Percentiles rank a stretch among this genome's conserved stretches.
Evolutionary conservation across 2,329 filamentous ascomycete species (phyloP).

Genomic region (Colletotrichum abscissum): DNA sequence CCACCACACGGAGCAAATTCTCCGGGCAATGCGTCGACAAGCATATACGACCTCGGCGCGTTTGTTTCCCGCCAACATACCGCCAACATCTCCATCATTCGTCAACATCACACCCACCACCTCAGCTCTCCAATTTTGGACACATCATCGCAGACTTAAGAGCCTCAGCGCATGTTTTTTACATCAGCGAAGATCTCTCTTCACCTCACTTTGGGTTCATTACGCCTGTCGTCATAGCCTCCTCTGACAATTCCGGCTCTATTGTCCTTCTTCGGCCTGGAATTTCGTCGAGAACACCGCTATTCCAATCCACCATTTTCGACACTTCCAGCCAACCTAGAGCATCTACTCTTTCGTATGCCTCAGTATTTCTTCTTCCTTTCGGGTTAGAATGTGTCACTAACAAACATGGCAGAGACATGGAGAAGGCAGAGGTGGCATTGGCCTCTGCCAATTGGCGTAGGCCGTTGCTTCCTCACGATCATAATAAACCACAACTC

Average conservation of each 20-base stretch:
- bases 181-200: constrained; percentile 25
- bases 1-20: too few relatives aligned
- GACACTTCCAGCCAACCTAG: not conserved
- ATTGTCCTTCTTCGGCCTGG: not conserved
- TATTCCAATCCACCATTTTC: not conserved
- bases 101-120: constrained; percentile 12
- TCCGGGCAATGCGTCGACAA: not conserved
- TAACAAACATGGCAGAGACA: not conserved
- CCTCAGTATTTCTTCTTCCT: not conserved
- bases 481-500: not conserved
- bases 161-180: constrained; percentile 28
- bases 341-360: not conserved
- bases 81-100: not conserved
- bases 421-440: constrained; percentile 9
- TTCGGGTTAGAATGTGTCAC: not conserved
- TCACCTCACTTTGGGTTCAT: not conserved
- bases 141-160: constrained; percentile 28
- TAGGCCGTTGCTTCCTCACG: not conserved
- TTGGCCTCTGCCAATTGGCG: constrained; percentile 21
- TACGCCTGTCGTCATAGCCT: not conserved
- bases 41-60: not conserved
- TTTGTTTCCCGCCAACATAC: not conserved
- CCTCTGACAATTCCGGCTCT: not conserved
- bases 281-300: not conserved
- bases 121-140: constrained; percentile 23